These are phyloP conservation scores for Marasmius oreades DNA, from an alignment of 1,284 basidiomycete species.

Conservation along the genomic window DNA sequence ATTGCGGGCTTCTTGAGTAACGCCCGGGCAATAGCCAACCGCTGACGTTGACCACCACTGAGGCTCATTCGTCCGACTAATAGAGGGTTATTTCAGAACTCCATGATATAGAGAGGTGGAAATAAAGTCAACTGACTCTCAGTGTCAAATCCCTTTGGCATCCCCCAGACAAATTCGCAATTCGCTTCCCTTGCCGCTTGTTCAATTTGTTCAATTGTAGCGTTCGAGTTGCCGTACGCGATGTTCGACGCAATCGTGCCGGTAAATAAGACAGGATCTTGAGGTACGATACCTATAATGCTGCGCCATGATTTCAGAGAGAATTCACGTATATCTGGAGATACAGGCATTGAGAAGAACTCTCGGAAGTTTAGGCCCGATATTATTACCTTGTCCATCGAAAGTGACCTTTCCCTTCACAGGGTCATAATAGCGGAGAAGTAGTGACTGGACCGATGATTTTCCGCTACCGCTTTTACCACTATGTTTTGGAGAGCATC, in stretches of 20 bases:
- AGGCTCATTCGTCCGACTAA: conserved; percentile 71
- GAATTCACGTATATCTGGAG: conserved; percentile 78
- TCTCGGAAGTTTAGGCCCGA: not conserved
- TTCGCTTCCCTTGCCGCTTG: conserved; percentile 88
- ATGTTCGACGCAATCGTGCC: conserved; percentile 94
- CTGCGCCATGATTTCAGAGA: conserved; percentile 82
- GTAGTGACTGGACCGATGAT: conserved; percentile 85
- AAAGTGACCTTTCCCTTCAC: conserved; percentile 77
- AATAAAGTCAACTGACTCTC: conserved; percentile 28
- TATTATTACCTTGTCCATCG: conserved; percentile 72
- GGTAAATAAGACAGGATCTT: conserved; percentile 77
- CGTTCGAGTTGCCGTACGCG: conserved; percentile 77
- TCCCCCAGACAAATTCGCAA: conserved; percentile 92
- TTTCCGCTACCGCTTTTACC: conserved; percentile 90
- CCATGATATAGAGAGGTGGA: not conserved
- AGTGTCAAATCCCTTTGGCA: conserved; percentile 68
- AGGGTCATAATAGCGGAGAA: conserved; percentile 94
- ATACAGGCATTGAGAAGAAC: conserved; percentile 3
- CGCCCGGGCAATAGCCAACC: conserved; percentile 77
- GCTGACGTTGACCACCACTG: conserved; percentile 74
- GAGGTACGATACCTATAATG: conserved; percentile 84
- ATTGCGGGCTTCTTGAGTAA: conserved; percentile 84
- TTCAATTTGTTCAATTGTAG: conserved; percentile 82
- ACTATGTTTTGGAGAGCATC: conserved; percentile 33
- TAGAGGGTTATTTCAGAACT: conserved; percentile 1